Base-by-base conservation (phyloP, 2,329 filamentous ascomycete genomes). In the Colletotrichum orbiculare region DNA sequence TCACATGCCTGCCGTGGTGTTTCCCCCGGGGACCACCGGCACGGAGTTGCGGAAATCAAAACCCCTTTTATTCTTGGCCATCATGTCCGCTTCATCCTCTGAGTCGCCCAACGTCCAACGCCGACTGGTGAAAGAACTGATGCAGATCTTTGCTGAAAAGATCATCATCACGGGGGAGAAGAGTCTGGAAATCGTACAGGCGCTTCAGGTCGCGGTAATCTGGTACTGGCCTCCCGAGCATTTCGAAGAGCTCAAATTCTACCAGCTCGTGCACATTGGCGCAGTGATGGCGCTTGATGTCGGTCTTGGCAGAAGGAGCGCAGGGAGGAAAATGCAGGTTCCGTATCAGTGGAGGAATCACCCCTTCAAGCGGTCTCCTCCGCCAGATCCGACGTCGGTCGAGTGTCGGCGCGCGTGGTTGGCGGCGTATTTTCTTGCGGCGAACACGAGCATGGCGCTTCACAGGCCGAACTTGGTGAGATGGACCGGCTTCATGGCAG, bases 191-290 rank as follows among this genome's bases (percentile, higher is more conserved):
- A 81, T 97, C 7, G 87, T 96, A 8, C 94, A 97, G 77, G 87
- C 92, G 2, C 79, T 97, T 45, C 85, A 92, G 63, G 81, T 97
- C 4, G 83, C 88, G 7, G 88, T 90, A n/a, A 85, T 94, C 17
- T 97, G 93, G 92, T 96, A 97, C 75, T 89, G 89, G 75, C 92
- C 93, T 13, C 93, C 93, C 0, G 89, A 95, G 69, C 86, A 91
- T 71, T 92, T 92, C 64, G 92, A 96, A 72, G 91, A 96, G 77
- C 87, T 95, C 72, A 96, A 96, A 74, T 96, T 96, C 75, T 97
- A 96, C 78, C 92, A 95, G 79, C 85, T 96, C 69, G 88, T 93
- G 49, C 92, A 97, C 74, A 88, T 93, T 73, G 91, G 91, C 2
- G 90, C 90, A 52, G 86, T 93, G 70, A 92, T 97, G 89, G 91